These are phyloP conservation scores for Ceratocystis lukuohia DNA, from an alignment of 2,329 filamentous ascomycete species.

Conservation along the genomic window DNA sequence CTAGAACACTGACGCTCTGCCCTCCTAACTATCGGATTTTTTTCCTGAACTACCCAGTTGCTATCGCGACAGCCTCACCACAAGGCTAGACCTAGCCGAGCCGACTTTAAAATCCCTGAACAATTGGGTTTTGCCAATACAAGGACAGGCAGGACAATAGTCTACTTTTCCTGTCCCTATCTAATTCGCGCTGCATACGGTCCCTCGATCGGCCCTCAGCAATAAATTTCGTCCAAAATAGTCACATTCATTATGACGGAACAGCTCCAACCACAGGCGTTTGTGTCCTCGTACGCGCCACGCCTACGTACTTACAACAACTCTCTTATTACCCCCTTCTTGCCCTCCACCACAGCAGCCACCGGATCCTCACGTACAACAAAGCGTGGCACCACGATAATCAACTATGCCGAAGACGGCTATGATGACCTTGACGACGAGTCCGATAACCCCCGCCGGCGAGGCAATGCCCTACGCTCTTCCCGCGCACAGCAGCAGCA, in stretches of 20 bases:
- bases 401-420: slow-evolving; percentile 96
- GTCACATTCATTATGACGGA: slow-evolving; percentile 12
- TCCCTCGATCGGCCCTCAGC: not conserved
- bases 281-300: slow-evolving; percentile 82
- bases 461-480: slow-evolving; percentile 72
- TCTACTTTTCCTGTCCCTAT: not conserved
- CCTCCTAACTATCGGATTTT: no score
- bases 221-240: not conserved
- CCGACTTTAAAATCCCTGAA: not conserved
- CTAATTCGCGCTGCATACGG: not conserved
- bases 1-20: no score
- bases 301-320: slow-evolving; percentile 84
- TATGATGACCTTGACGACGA: slow-evolving; percentile 68
- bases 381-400: slow-evolving; percentile 88
- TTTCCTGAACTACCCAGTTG: not conserved
- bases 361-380: slow-evolving; percentile 63
- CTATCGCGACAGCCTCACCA: not conserved
- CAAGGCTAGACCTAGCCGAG: not conserved
- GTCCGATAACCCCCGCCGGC: slow-evolving; percentile 61
- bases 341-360: slow-evolving; percentile 54
- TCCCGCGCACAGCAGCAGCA: slow-evolving; percentile 41
- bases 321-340: slow-evolving; percentile 73
- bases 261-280: slow-evolving; percentile 54
- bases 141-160: not conserved
- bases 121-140: not conserved